Conservation (phyloP, 1,284 basidiomycete genomes). For the Cutaneotrichosporon arboriforme region DNA sequence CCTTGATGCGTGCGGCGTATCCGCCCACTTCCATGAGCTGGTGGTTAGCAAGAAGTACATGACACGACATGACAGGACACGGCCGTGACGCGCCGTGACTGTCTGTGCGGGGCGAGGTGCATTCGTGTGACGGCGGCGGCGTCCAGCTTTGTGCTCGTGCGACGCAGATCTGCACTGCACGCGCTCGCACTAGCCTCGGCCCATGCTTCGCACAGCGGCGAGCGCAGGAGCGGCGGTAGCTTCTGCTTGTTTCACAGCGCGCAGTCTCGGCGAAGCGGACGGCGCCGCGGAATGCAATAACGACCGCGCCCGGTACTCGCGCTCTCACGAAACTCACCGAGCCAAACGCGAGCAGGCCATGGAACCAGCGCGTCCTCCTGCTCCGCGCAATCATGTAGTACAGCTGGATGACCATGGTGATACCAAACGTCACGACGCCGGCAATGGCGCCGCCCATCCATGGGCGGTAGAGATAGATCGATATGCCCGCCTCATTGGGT, state of each 20-base stretch:
- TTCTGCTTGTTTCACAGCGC: no score
- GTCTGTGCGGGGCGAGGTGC: no score
- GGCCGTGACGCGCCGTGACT: no score
- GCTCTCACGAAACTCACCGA: conserved; percentile 21
- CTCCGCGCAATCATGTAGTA: conserved; percentile 21
- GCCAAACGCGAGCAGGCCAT: conserved; percentile 23
- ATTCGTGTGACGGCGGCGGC: no score
- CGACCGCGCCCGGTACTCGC: no score
- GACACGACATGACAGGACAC: no score
- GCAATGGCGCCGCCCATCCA: conserved; percentile 34
- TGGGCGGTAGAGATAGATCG: conserved; percentile 46
- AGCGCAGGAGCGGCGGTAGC: no score
- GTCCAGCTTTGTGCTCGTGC: no score
- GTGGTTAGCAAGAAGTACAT: neutral
- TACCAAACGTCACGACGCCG: conserved; percentile 34
- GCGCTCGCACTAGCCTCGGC: neutral
- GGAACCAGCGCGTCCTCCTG: conserved; percentile 23
- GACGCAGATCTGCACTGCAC: no score
- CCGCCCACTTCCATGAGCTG: conserved; percentile 38
- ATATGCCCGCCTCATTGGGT: conserved; percentile 37
- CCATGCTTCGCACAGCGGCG: no score
- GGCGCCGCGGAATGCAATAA: neutral
- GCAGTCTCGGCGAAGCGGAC: no score
- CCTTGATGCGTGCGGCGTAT: conserved; percentile 29
- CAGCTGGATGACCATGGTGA: conserved; percentile 31